Evolutionary conservation across 257 asterid species (phyloP), one percentile per base, ranked within the genome.

Genomic region (Nicotiana sylvestris): DNA sequence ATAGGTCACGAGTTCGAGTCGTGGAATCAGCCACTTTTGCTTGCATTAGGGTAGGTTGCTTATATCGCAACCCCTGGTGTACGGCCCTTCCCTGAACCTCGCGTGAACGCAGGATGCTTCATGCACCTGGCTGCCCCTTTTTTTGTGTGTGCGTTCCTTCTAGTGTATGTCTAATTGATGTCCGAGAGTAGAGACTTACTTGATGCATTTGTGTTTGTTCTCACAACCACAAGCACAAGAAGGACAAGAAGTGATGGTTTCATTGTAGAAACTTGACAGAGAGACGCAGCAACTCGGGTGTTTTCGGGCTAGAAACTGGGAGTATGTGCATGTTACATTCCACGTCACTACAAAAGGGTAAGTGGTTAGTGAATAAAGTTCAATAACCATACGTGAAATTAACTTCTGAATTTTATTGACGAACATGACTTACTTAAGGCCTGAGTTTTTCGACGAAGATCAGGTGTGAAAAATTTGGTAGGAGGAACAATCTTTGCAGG

Each of bases 171-270:
- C 9, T 5, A 15, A 79, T 60, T 61, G 13, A 27, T 39, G 37
- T 11, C 62, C 2, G 27, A 27, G 6, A 76, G 8, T 76, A 51
- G 67, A 4, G 13, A 81, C 89, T 86, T 88, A 91, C 95, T 89
- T 90, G 88, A 91, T 55, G 69, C 95, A 91, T 83, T 87, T 90
- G 87, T 91, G 84, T 51, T 51, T 89, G 88, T 88, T 91, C 81
- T 89, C 92, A n/a, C 97, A 92, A 56, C 95, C 97, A 53, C 97
- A 92, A 9, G 95, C 92, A 68, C 97, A 92, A 27, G 90, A 82
- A 80, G 95, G 92, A 89, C 97, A 92, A 11, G 91, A 17, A 5
- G 93, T 90, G 89, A 92, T 92, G 30, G 94, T 92, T n/a, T 91
- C 94, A 32, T 92, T 92, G 90, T 92, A 92, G 88, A 92, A 92